phyloP scores from a whole-genome alignment of 2,329 filamentous ascomycete genomes.

The Davidsoniella australis region DNA sequence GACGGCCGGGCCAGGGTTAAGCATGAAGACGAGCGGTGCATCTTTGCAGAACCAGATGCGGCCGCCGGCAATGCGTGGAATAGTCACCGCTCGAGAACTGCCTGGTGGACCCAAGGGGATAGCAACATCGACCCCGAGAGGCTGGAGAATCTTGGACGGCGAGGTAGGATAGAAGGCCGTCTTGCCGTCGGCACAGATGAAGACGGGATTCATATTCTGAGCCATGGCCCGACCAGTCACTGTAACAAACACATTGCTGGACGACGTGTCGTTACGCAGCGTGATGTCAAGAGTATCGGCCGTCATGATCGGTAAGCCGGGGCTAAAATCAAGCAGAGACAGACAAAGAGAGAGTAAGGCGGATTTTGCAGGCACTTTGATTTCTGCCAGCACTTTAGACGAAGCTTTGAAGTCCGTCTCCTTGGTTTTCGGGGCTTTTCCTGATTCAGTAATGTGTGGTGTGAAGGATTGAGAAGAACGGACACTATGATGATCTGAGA shows the following conservation, averaged over 20 bases:
- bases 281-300: slow-evolving; percentile 22
- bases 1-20: slow-evolving; percentile 56
- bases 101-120: slow-evolving; percentile 49
- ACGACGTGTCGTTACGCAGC: slow-evolving; percentile 47
- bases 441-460: too few species aligned
- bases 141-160: slow-evolving; percentile 31
- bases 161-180: slow-evolving; percentile 48
- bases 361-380: too few species aligned
- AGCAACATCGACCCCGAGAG: slow-evolving; percentile 39
- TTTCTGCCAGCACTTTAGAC: too few species aligned
- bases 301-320: too few species aligned
- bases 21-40: slow-evolving; percentile 43
- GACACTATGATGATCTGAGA: too few species aligned
- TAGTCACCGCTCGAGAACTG: slow-evolving; percentile 38
- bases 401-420: too few species aligned
- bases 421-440: too few species aligned
- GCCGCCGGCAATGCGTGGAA: slow-evolving; percentile 54
- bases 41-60: slow-evolving; percentile 55
- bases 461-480: too few species aligned
- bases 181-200: slow-evolving; percentile 48
- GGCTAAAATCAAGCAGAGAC: too few species aligned
- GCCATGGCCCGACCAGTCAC: slow-evolving; percentile 49
- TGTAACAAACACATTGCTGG: slow-evolving; percentile 45
- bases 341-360: too few species aligned
- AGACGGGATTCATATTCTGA: slow-evolving; percentile 39